Evolutionary conservation across 2,329 filamentous ascomycete species (phyloP), one percentile per base, ranked within the genome.

Genomic region (Parastagonospora nodorum): DNA sequence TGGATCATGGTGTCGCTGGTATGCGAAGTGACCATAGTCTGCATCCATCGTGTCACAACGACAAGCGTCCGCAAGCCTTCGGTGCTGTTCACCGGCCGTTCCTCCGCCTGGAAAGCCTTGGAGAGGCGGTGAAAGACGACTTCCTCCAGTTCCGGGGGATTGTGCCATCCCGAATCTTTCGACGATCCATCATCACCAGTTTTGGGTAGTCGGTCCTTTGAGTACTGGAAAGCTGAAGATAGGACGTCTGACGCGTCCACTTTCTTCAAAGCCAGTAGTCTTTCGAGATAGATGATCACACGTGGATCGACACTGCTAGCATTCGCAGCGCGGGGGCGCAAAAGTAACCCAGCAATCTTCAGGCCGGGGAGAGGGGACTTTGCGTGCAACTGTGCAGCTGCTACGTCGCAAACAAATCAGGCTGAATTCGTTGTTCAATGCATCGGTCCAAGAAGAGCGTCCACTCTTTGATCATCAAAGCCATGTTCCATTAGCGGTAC

Each of bases 1-100:
- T 75, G 68, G 27, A 74, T 67, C 64, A 75, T 71, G 9, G 70
- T 70, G 35, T 74, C 70, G 53, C 63, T 73, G 8, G 71, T 72
- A 40, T 74, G 71, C 42, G 71, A 69, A 8, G 69, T 68, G n/a
- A 72, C 68, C 67, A 74, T 67, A 7, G 70, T 63, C 27, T 72
- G 67, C 71, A 75, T 75, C 73, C 73, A 75, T 58, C 60, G 59
- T 29, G 69, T 62, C 15, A 71, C 57, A 12, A 70, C 54, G 19
- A 58, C 51, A 32, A 75, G 48, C 2, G 67, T 71, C 29, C 63
- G 60, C 12, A 68, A 43, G 9, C 63, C 69, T 50, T 75, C 73
- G 3, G 45, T 51, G 28, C 63, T 66, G 40, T 63, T 66, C 11
- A 63, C 28, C 11, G 72, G 72, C 16, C 71, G 61, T 36, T 72